phyloP scores from a whole-genome alignment of 768 basidiomycete genomes.

The Lactifluus echinatus region DNA sequence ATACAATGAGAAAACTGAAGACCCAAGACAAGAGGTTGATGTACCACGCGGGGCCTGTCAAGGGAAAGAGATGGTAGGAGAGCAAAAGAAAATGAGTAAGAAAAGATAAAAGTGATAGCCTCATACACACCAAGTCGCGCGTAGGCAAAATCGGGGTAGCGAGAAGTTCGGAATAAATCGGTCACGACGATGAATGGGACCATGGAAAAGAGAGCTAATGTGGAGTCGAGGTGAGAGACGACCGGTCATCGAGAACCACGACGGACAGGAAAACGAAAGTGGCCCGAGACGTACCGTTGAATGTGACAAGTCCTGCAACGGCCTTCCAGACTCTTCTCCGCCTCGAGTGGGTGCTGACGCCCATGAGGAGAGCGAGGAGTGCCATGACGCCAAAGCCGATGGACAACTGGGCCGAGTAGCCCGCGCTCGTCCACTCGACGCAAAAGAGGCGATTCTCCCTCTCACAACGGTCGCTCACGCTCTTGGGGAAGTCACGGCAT shows the following conservation, averaged over 20 bases:
- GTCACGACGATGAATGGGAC: constrained; percentile 56
- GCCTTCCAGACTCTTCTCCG: constrained; percentile 71
- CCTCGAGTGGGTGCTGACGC: constrained; percentile 64
- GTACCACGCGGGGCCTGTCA: constrained; percentile 51
- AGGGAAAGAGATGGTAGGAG: too few relatives aligned
- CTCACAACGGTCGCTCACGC: constrained; percentile 39
- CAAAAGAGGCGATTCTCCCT: constrained; percentile 52
- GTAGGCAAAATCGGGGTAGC: constrained; percentile 43
- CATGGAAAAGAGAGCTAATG: constrained; percentile 49
- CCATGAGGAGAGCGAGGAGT: constrained; percentile 50
- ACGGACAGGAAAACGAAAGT: not conserved
- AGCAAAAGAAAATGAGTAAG: not conserved
- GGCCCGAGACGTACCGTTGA: constrained; percentile 42
- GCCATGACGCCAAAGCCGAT: constrained; percentile 56
- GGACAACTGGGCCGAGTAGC: constrained; percentile 55
- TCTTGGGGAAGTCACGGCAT: constrained; percentile 58
- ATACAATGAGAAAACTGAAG: constrained; percentile 40
- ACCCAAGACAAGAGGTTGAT: constrained; percentile 57
- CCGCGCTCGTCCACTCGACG: constrained; percentile 61
- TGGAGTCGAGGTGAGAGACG: not conserved
- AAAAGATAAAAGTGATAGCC: constrained; percentile 1
- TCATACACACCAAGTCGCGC: constrained; percentile 54
- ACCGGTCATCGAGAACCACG: too few relatives aligned
- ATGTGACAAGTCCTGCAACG: constrained; percentile 51
- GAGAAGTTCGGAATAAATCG: constrained; percentile 41